phyloP scores from a whole-genome alignment of 805 yeast species.

The Saccharomycopsis fermentans region DNA sequence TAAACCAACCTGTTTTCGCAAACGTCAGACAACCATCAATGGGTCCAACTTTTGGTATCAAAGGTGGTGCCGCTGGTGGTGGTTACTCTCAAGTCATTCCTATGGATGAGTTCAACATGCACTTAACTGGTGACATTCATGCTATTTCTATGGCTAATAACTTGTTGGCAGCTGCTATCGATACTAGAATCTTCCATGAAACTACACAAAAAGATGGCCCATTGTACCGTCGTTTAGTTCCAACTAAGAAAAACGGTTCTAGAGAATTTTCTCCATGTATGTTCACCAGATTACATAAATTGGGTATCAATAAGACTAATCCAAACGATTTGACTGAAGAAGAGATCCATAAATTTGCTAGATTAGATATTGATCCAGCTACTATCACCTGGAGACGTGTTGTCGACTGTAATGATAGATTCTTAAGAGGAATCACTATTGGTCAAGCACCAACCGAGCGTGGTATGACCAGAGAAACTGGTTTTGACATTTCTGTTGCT shows the following conservation, averaged over 20 bases:
- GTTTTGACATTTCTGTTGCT: conserved; percentile 79
- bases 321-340: conserved; percentile 66
- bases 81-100: conserved; percentile 83
- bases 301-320: conserved; percentile 59
- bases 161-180: conserved; percentile 75
- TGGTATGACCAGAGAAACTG: conserved; percentile 62
- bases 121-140: conserved; percentile 78
- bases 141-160: conserved; percentile 79
- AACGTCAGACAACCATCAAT: conserved; percentile 81
- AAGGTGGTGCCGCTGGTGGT: conserved; percentile 90
- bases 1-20: conserved; percentile 60
- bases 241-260: conserved; percentile 53
- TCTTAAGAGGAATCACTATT: conserved; percentile 65
- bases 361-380: conserved; percentile 69
- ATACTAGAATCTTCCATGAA: conserved; percentile 81
- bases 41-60: conserved; percentile 85
- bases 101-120: conserved; percentile 83
- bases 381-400: conserved; percentile 77
- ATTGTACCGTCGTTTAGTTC: conserved; percentile 65
- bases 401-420: conserved; percentile 76
- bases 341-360: conserved; percentile 53
- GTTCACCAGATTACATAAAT: conserved; percentile 54
- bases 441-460: conserved; percentile 79
- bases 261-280: conserved; percentile 60
- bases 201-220: conserved; percentile 62